Percentiles rank a stretch among this genome's conserved stretches.
Conservation (phyloP, 1,284 basidiomycete genomes). For the Irpex sp. region DNA sequence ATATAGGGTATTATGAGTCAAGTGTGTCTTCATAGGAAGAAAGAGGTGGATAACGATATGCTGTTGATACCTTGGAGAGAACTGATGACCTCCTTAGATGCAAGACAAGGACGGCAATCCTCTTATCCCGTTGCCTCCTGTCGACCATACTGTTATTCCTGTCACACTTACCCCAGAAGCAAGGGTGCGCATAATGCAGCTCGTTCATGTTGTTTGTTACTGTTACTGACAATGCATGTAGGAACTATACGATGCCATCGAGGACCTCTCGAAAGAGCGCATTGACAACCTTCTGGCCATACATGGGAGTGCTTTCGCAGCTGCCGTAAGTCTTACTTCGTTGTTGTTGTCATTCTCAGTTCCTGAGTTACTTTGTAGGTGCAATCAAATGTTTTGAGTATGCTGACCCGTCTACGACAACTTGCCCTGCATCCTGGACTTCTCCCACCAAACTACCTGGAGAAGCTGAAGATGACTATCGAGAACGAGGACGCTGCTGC, state of each 20-base stretch:
- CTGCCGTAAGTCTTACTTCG: constrained; percentile 27
- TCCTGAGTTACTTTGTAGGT: constrained; percentile 32
- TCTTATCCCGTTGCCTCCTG: constrained; percentile 30
- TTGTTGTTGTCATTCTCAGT: neutral
- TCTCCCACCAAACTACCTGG: constrained; percentile 70
- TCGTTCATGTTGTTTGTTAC: neutral
- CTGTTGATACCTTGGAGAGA: no score
- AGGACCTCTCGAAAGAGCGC: constrained; percentile 54
- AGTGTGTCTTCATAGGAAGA: constrained; percentile 79
- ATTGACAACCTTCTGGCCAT: constrained; percentile 52
- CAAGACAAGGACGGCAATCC: constrained; percentile 69
- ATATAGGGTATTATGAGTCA: constrained; percentile 76
- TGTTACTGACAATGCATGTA: no score
- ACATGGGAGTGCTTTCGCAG: constrained; percentile 31
- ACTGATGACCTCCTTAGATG: constrained; percentile 44
- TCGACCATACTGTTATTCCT: constrained; percentile 65
- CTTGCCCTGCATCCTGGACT: constrained; percentile 77
- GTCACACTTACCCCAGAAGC: constrained; percentile 68
- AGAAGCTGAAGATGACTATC: constrained; percentile 48
- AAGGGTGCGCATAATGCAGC: constrained; percentile 39
- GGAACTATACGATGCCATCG: constrained; percentile 74
- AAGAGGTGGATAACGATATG: constrained; percentile 52
- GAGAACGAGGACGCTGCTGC: constrained; percentile 21
- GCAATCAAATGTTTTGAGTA: constrained; percentile 68
- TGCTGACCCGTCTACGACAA: constrained; percentile 88